phyloP scores from a whole-genome alignment of 495 filamentous ascomycete genomes.

The Aspergillus baeticus region DNA sequence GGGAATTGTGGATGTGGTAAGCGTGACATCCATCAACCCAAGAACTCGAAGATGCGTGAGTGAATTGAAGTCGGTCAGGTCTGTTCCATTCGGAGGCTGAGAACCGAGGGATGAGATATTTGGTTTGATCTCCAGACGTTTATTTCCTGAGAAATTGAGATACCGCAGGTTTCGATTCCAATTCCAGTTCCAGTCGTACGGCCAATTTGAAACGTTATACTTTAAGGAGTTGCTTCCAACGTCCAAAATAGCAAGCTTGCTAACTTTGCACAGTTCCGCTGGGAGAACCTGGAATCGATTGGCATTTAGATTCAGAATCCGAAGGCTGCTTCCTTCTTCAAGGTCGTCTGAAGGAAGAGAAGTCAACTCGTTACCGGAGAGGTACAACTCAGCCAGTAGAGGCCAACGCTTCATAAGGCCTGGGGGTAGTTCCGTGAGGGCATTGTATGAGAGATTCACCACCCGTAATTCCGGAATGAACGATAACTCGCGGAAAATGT shows the following conservation, averaged over 20 bases:
- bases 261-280: conserved; percentile 91
- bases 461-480: conserved; percentile 81
- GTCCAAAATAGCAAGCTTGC: conserved; percentile 86
- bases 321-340: conserved; percentile 80
- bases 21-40: conserved; percentile 96
- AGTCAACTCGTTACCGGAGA: conserved; percentile 93
- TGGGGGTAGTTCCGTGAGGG: conserved; percentile 85
- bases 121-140: conserved; percentile 94
- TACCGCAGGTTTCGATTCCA: conserved; percentile 93
- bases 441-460: conserved; percentile 94
- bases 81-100: conserved; percentile 55
- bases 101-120: conserved; percentile 54
- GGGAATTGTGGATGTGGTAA: conserved; percentile 87
- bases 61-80: conserved; percentile 88
- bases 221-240: conserved; percentile 96
- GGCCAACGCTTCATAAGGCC: conserved; percentile 85
- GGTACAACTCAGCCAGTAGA: conserved; percentile 83
- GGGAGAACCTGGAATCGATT: conserved; percentile 98
- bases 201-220: conserved; percentile 99
- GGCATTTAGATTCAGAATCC: conserved; percentile 89
- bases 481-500: conserved; percentile 87
- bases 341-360: conserved; percentile 91
- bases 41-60: conserved; percentile 84
- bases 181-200: conserved; percentile 99
- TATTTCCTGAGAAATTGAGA: conserved; percentile 96